Evolutionary conservation across 352 stramenopile genomes (phyloP).

Genomic region (Plasmopara viticola): DNA sequence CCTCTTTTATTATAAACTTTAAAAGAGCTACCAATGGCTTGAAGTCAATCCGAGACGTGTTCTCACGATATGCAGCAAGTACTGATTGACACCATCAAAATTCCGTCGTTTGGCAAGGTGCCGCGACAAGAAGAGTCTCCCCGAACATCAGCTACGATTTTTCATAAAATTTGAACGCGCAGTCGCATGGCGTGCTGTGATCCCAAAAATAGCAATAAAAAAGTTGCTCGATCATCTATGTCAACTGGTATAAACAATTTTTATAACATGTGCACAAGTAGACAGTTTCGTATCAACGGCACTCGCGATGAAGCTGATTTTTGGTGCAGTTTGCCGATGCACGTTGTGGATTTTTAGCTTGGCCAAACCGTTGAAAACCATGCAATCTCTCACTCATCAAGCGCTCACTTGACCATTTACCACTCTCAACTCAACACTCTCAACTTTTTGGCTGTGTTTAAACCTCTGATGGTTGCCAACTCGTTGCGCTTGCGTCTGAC

Average conservation of each 20-base stretch:
- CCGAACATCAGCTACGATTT: too few relatives aligned
- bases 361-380: not conserved
- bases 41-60: too few relatives aligned
- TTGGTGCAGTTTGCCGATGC: not conserved
- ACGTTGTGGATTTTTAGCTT: not conserved
- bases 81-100: too few relatives aligned
- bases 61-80: too few relatives aligned
- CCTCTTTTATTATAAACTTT: too few relatives aligned
- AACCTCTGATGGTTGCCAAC: slow-evolving; percentile 12
- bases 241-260: too few relatives aligned
- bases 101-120: too few relatives aligned
- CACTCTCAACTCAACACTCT: slow-evolving; percentile 7
- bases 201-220: slow-evolving; percentile 3
- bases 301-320: slow-evolving; percentile 5
- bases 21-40: too few relatives aligned
- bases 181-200: slow-evolving; percentile 11
- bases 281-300: not conserved
- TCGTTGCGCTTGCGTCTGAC: slow-evolving; percentile 9
- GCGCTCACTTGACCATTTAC: slow-evolving; percentile 17
- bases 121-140: too few relatives aligned
- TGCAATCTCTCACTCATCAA: slow-evolving; percentile 1
- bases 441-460: not conserved
- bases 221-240: slow-evolving; percentile 2
- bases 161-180: slow-evolving; percentile 3
- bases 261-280: too few relatives aligned